Base-by-base conservation (phyloP, 2,329 filamentous ascomycete species). In the Penicillium sp. region DNA sequence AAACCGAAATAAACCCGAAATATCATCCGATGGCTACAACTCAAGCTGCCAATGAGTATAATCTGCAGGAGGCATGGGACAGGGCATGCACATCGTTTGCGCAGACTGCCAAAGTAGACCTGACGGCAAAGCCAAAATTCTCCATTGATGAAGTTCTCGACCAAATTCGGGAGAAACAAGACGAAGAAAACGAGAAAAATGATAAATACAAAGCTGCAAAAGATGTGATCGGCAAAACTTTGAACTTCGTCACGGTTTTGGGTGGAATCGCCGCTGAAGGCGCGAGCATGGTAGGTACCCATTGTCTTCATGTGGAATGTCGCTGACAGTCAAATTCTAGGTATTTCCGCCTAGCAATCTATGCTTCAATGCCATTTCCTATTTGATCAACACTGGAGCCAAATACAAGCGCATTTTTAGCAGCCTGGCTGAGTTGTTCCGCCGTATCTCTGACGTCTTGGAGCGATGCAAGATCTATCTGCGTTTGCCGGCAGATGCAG, bases 281-380 rank as follows among this genome's bases (percentile, higher is more conserved):
- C 10, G 65, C 66, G 2, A 67, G 64, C 7, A 66, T 67, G 59
- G 66, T 67, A 34, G 50, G 60, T 42, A 16, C 9, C 14, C 27
- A 26, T 19, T 6, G 14, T 4, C 39, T 9, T n/a, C n/a, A 10
- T 10, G 4, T 10, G 7, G n/a, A 13, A n/a, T 13, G 10, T 49
- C 11, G n/a, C 47, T 35, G 7, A 50, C 16, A 29, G 11, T 18
- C 1, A 27, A 3, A 13, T n/a, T 35, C 13, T 49, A 66, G 62
- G 58, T 66, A 4, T 69, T 69, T 51, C 65, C 59, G 13, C 67
- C 67, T 1, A 59, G 60, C 16, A 56, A 47, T 18, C 61, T 70
- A 7, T 69, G 66, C 51, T 68, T 70, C 54, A 67, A 66, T 49
- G 67, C 67, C 1, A 61, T 69, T 35, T 63, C 59, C 1, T 67